Percentiles rank a stretch among this genome's conserved stretches.
phyloP scores from a whole-genome alignment of 768 basidiomycete species.

The Pholiota conissans region DNA sequence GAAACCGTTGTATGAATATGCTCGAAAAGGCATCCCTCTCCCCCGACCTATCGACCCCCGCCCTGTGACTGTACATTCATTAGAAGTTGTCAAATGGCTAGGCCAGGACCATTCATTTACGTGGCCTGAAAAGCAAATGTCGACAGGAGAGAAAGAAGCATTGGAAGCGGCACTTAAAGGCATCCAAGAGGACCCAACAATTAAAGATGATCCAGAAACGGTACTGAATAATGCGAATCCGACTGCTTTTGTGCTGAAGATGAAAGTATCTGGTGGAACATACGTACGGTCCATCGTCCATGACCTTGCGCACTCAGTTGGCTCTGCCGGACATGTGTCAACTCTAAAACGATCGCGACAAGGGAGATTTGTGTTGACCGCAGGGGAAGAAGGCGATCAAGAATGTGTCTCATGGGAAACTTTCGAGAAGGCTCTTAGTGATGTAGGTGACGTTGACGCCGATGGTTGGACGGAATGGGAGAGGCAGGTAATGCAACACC shows the following conservation, averaged over 20 bases:
- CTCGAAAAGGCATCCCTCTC: slow-evolving; percentile 84
- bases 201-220: slow-evolving; percentile 41
- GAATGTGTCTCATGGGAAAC: slow-evolving; percentile 75
- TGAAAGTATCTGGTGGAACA: slow-evolving; percentile 95
- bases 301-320: slow-evolving; percentile 83
- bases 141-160: slow-evolving; percentile 65
- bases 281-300: slow-evolving; percentile 96
- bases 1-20: slow-evolving; percentile 92
- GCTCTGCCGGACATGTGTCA: slow-evolving; percentile 91
- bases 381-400: slow-evolving; percentile 49
- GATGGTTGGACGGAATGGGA: slow-evolving; percentile 85
- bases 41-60: slow-evolving; percentile 94
- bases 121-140: slow-evolving; percentile 74
- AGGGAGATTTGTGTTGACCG: slow-evolving; percentile 68
- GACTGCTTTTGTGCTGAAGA: slow-evolving; percentile 80
- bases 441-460: slow-evolving; percentile 55
- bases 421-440: slow-evolving; percentile 59
- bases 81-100: slow-evolving; percentile 80
- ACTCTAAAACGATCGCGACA: slow-evolving; percentile 88
- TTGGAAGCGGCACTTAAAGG: slow-evolving; percentile 64
- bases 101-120: slow-evolving; percentile 72
- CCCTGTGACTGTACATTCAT: slow-evolving; percentile 75
- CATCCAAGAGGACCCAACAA: slow-evolving; percentile 36
- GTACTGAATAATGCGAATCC: slow-evolving; percentile 42
- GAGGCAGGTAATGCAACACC: slow-evolving; percentile 64